A percentile compares a stretch with the other conserved stretches of the same genome.
phyloP scores from a whole-genome alignment of 306 rosid genomes.

The Begonia loranthoides region DNA sequence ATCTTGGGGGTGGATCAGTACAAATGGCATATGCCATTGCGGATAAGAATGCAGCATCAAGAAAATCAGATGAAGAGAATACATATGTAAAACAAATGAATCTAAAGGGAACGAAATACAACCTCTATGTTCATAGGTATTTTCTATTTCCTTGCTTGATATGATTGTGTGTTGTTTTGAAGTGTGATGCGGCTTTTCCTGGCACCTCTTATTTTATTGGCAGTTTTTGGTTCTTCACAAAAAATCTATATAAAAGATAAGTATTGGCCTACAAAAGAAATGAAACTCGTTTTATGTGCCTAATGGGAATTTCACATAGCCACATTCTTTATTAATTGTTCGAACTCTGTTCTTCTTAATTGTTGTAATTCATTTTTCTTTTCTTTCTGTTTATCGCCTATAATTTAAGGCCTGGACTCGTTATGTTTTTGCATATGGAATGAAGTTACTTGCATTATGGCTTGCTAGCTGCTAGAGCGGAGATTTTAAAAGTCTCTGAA shows the following conservation, averaged over 20 bases:
- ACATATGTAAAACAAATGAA: constrained; percentile 62
- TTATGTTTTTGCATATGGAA: constrained; percentile 14
- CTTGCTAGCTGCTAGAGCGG: constrained; percentile 93
- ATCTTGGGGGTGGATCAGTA: constrained; percentile 99
- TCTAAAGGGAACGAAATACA: constrained; percentile 64
- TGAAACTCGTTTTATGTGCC: no score
- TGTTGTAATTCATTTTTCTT: no score
- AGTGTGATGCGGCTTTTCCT: background rate
- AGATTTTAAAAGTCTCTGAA: constrained; percentile 60
- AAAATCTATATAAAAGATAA: no score
- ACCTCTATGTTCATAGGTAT: constrained; percentile 97
- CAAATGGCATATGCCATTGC: constrained; percentile 99
- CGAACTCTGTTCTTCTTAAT: no score
- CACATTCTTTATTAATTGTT: no score
- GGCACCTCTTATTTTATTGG: no score
- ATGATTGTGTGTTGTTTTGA: constrained; percentile 2
- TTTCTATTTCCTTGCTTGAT: constrained; percentile 9
- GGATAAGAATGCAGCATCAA: constrained; percentile 67
- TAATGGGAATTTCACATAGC: no score
- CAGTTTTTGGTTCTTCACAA: no score
- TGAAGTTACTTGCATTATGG: constrained; percentile 89
- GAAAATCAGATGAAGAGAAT: constrained; percentile 40
- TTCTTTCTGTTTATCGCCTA: background rate
- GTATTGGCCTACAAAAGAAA: no score
- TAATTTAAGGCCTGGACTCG: constrained; percentile 8